A percentile compares a stretch with the other conserved stretches of the same genome.
phyloP scores from a whole-genome alignment of 73 alveolate genomes.

The Paramecium tetraurelia region DNA sequence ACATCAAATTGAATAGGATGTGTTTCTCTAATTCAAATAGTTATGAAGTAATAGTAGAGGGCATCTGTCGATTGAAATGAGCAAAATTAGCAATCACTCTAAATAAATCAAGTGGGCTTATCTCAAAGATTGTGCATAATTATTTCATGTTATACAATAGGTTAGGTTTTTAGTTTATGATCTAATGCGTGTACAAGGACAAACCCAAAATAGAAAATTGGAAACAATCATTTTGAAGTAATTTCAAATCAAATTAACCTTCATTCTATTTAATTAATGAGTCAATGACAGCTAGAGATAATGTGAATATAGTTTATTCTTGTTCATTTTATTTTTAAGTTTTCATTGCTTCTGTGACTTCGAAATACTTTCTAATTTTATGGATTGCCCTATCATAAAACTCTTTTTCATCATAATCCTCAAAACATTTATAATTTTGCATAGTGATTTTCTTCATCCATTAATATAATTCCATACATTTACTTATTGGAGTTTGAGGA shows the following conservation, averaged over 20 bases:
- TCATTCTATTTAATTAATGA: background rate
- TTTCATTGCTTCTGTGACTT: background rate
- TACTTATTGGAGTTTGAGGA: background rate
- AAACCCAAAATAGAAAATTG: background rate
- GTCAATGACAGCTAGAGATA: background rate
- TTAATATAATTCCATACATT: conserved; percentile 7
- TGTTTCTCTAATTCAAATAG: background rate
- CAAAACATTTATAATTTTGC: background rate
- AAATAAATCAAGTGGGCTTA: background rate
- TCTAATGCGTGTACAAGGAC: background rate
- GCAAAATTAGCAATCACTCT: background rate
- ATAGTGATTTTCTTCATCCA: background rate
- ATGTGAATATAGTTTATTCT: background rate
- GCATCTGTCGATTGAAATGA: background rate
- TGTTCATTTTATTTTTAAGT: background rate
- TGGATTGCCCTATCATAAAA: background rate
- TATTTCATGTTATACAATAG: background rate
- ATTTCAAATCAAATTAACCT: background rate
- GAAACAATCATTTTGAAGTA: background rate
- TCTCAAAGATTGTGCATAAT: background rate
- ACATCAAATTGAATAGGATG: background rate
- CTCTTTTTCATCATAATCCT: background rate
- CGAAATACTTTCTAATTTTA: background rate
- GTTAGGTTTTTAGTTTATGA: background rate
- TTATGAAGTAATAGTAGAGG: background rate